Conservation (phyloP, 768 basidiomycete species). For the Russula dissimulans region DNA sequence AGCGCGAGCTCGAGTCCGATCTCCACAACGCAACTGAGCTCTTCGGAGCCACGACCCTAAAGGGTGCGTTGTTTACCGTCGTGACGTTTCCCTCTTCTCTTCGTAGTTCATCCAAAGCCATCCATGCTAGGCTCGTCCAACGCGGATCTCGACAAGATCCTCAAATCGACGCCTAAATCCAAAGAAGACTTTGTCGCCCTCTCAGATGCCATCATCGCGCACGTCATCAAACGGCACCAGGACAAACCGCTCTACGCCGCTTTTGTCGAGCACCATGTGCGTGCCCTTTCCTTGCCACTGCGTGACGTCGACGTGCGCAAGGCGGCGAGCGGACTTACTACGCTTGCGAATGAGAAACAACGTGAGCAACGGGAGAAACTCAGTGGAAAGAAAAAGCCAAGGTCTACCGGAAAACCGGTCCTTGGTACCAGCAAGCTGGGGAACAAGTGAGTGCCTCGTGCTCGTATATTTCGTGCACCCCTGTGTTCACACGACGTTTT, state of each 20-base stretch:
- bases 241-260: constrained; percentile 71
- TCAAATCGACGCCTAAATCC: constrained; percentile 74
- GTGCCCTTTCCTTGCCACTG: constrained; percentile 64
- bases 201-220: constrained; percentile 64
- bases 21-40: constrained; percentile 75
- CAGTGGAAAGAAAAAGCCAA: constrained; percentile 85
- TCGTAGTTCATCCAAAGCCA: no score
- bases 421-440: constrained; percentile 64
- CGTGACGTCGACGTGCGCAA: constrained; percentile 91
- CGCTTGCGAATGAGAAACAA: constrained; percentile 92
- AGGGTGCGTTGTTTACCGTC: constrained; percentile 36
- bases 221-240: constrained; percentile 70
- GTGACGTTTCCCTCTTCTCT: neutral
- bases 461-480: neutral
- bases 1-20: constrained; percentile 81
- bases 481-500: neutral
- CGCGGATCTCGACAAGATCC: constrained; percentile 56
- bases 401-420: constrained; percentile 58
- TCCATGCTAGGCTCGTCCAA: constrained; percentile 49
- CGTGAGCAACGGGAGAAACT: constrained; percentile 79
- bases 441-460: constrained; percentile 40
- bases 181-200: constrained; percentile 80
- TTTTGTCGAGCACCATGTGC: constrained; percentile 80
- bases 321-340: constrained; percentile 72
- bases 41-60: constrained; percentile 60